Evolutionary conservation across 148 eudicot species (phyloP), one percentile per base, ranked within the genome.

Genomic region (Chenopodium formosanum): DNA sequence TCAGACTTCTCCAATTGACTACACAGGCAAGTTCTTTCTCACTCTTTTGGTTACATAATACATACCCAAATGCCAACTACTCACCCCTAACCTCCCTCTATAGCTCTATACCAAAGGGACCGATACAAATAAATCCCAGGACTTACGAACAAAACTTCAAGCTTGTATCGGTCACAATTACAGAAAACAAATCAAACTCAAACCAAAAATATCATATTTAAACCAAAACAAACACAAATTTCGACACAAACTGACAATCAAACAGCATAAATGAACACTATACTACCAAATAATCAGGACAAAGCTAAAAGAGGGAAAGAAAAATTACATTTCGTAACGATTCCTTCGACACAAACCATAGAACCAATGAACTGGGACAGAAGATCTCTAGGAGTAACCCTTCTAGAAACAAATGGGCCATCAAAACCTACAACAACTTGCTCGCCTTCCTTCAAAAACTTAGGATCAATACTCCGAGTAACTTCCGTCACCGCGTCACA

Each of bases 281-380:
- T 40, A 40, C 7, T 40, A 40, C 44, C 0, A 34, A 32, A 3
- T 0, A 53, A 7, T 7, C 8, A 63, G 6, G 2, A 22, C 31
- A 11, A 27, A 46, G 78, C 52, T 17, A 58, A 25, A 46, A 6
- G 58, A 44, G 7, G 3, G 13, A 84, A 47, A 27, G 13, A 27
- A 2, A 56, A 68, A 46, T 27, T 91, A 97, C 98, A 97, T 89
- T 92, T 94, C 52, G 99, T 97, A 78, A 97, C 87, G 75, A 97
- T 97, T 72, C 99, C 99, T 78, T 91, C 98, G 50, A 97, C 98
- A 46, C 95, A 92, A 73, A 97, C 98, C 95, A 97, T 90, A 20
- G 98, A 94, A 79, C 99, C 99, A 32, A 97, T 97, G 80, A 94
- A 97, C 74, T 90, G 88, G 10, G 98, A 97, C 47, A 97, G 89